Conservation (phyloP, 306 rosid genomes). For the Amphicarpaea edgeworthii region DNA sequence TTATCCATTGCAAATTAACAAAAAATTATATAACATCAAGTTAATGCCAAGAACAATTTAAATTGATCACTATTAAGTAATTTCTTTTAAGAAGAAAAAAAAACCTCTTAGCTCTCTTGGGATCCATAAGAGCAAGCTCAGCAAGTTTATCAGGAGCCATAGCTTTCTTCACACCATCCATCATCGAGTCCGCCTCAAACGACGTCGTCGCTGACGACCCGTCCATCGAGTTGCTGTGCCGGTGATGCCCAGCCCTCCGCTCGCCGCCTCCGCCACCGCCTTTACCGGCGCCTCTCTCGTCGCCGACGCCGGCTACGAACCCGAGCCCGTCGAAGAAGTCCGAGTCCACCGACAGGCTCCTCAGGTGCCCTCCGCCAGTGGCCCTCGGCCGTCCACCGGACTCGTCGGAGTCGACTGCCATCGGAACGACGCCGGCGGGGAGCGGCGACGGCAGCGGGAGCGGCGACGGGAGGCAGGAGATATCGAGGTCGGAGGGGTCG, state of each 20-base stretch:
- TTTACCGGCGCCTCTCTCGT: slow-evolving; percentile 45
- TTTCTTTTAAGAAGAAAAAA: background rate
- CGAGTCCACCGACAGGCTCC: slow-evolving; percentile 92
- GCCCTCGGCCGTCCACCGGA: slow-evolving; percentile 52
- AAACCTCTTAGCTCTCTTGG: slow-evolving; percentile 92
- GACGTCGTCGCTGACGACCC: slow-evolving; percentile 67
- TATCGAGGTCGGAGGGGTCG: slow-evolving; percentile 91
- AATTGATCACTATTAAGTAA: background rate
- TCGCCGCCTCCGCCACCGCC: slow-evolving; percentile 38
- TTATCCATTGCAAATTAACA: background rate
- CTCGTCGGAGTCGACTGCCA: slow-evolving; percentile 69
- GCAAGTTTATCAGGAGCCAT: slow-evolving; percentile 91
- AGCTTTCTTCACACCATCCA: slow-evolving; percentile 76
- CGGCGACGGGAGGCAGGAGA: slow-evolving; percentile 71
- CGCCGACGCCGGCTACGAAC: slow-evolving; percentile 41
- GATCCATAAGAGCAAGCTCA: slow-evolving; percentile 91
- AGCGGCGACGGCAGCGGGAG: slow-evolving; percentile 51
- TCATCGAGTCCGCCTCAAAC: slow-evolving; percentile 64
- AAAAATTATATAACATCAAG: background rate
- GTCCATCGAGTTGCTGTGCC: slow-evolving; percentile 90
- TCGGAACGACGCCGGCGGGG: slow-evolving; percentile 43
- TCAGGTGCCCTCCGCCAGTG: no score
- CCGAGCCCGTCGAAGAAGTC: slow-evolving; percentile 85
- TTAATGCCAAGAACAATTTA: background rate
- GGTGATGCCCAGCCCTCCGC: slow-evolving; percentile 62